Percentiles rank a stretch among this genome's conserved stretches.
Conservation (phyloP, 2,329 filamentous ascomycete genomes). For the Hypoxylon sp. region DNA sequence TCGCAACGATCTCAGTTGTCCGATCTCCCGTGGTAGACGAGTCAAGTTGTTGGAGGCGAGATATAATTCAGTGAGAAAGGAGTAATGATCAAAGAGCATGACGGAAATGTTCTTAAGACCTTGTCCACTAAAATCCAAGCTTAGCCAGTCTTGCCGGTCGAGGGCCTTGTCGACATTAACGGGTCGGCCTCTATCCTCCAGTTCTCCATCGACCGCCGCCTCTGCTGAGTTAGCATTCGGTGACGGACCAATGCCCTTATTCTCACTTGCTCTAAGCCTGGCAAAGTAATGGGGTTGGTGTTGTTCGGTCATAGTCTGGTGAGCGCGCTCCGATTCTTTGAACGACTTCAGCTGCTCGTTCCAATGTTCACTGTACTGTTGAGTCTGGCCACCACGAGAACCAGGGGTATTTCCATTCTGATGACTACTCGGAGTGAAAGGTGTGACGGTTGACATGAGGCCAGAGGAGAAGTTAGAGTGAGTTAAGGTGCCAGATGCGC, state of each 20-base stretch:
- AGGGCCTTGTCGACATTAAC: conserved; percentile 76
- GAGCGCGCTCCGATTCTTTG: conserved; percentile 81
- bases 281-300: conserved; percentile 80
- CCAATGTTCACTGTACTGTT: conserved; percentile 80
- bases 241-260: conserved; percentile 74
- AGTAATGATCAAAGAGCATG: conserved; percentile 83
- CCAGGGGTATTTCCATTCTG: conserved; percentile 70
- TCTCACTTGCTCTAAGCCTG: conserved; percentile 77
- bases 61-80: conserved; percentile 91
- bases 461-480: conserved; percentile 75
- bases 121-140: conserved; percentile 96
- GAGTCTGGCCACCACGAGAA: conserved; percentile 65
- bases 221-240: conserved; percentile 64
- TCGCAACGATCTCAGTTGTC: conserved; percentile 83
- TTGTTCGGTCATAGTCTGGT: conserved; percentile 78
- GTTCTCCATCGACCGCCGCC: conserved; percentile 67
- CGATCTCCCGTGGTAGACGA: conserved; percentile 83
- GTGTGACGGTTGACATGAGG: conserved; percentile 75
- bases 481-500: conserved; percentile 70
- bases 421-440: conserved; percentile 68
- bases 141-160: conserved; percentile 88
- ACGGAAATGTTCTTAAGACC: conserved; percentile 86
- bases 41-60: conserved; percentile 93
- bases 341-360: conserved; percentile 86
- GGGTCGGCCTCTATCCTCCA: conserved; percentile 71